A percentile compares a stretch with the other conserved stretches of the same genome.
Evolutionary conservation across 192 early-diverging fungal genomes (phyloP).

Genomic region (Lobulomyces angularis): DNA sequence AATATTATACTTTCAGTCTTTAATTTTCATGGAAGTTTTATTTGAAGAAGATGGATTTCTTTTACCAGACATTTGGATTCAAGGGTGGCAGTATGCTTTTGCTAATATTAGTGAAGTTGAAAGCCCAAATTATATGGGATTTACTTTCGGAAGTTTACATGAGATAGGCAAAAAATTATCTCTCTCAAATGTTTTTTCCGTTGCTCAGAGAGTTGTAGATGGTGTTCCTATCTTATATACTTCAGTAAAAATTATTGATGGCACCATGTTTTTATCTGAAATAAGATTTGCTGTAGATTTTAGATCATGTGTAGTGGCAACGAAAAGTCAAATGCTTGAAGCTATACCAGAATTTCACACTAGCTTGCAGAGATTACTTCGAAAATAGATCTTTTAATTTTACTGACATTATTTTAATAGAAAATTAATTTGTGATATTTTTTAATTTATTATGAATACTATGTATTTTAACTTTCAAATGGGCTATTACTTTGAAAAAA

Average conservation of each 20-base stretch:
- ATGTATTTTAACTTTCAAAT: background rate
- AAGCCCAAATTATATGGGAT: background rate
- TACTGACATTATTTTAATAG: no score
- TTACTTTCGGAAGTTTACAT: conserved; percentile 18
- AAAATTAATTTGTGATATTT: background rate
- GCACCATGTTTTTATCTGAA: conserved; percentile 47
- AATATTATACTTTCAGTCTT: conserved; percentile 60
- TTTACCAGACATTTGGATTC: conserved; percentile 36
- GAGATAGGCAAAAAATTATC: conserved; percentile 40
- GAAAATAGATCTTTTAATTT: no score
- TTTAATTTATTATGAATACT: background rate
- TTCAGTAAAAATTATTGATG: conserved; percentile 39
- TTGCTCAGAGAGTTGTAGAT: conserved; percentile 46
- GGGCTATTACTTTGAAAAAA: no score
- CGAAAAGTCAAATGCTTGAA: no score
- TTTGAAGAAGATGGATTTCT: conserved; percentile 29
- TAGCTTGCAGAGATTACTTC: no score
- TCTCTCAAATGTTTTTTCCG: conserved; percentile 49
- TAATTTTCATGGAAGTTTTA: conserved; percentile 46
- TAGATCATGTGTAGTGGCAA: conserved; percentile 12
- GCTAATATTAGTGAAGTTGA: conserved; percentile 16
- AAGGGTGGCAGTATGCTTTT: conserved; percentile 35
- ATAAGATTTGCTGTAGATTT: conserved; percentile 36
- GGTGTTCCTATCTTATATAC: conserved; percentile 40
- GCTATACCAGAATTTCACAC: no score